Base-by-base conservation (phyloP, 2,329 filamentous ascomycete species). In the Venturia carpophila region DNA sequence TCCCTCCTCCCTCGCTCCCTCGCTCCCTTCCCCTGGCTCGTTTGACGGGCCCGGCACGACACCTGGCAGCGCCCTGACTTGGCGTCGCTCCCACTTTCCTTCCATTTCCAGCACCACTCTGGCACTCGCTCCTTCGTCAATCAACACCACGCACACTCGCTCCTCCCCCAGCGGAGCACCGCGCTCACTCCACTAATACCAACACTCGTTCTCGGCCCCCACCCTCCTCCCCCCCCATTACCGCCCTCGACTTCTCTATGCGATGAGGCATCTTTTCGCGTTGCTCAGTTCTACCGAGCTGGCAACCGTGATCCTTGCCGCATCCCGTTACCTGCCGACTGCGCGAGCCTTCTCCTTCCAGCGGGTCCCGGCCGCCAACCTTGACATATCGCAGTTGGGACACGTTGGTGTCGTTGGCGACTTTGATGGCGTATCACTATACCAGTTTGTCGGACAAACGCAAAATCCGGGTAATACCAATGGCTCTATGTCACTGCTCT, bases 391-490 rank as follows among this genome's bases (percentile, higher is more conserved):
- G 37, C 79, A 86, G 66, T 80, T 99, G 43, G 94, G 94, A 66
- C 86, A 89, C 70, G 87, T 97, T 69, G 92, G 90, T 64, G 82
- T 99, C 66, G 89, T 87, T 1, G 94, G 94, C 70, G 88, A 97
- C 76, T 99, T 96, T 74, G 86, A 90, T 71, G 91, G 92, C 64
- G 89, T 97, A 71, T 97, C 94, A 15, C 80, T 97, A 47, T 97
- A 94, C 79, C 81, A 92, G 73, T 97, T 87, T 71, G 82, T 88
- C 71, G 90, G 89, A 68, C 93, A 99, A 75, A 87, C 81, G 66
- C 85, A 93, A 75, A 79, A 82, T 67, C 78, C 83, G 19, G 84
- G 52, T n/a, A 67, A 85, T 70, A 84, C 83, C 66, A 92, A 96
- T 80, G 91, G 90, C 73, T 91, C 87, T 71, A 86, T 92, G 72